Percentiles rank a stretch among this genome's conserved stretches.
These are phyloP conservation scores for Phoenix roebelenii DNA, from an alignment of 176 grass and related monocot species.

Conservation along the genomic window DNA sequence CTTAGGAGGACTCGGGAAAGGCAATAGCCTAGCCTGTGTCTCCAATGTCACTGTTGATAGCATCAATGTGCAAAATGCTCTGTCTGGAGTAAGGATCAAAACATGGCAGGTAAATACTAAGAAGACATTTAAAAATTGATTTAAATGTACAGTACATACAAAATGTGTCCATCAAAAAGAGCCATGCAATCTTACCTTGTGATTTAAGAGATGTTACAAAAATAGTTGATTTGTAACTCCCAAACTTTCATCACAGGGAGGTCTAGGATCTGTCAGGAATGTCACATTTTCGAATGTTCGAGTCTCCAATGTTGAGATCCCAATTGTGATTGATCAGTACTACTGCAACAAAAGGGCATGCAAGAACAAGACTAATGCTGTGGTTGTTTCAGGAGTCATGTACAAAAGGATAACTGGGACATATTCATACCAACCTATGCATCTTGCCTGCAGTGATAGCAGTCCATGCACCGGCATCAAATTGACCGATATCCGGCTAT, in stretches of 20 bases:
- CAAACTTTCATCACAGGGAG: slow-evolving; percentile 34
- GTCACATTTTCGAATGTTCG: slow-evolving; percentile 54
- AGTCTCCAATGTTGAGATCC: slow-evolving; percentile 46
- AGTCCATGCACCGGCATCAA: slow-evolving; percentile 44
- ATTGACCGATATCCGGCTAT: slow-evolving; percentile 35
- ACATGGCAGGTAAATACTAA: slow-evolving; percentile 51
- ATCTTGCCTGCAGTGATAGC: slow-evolving; percentile 64
- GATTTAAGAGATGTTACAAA: too few relatives aligned
- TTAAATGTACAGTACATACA: too few relatives aligned
- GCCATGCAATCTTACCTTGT: too few relatives aligned
- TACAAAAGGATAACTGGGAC: slow-evolving; percentile 47
- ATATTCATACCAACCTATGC: slow-evolving; percentile 45
- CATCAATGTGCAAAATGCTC: slow-evolving; percentile 48
- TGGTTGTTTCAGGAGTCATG: slow-evolving; percentile 37
- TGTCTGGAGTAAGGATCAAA: slow-evolving; percentile 75
- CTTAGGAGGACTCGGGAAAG: slow-evolving; percentile 59
- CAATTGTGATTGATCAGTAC: slow-evolving; percentile 72
- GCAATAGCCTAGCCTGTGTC: slow-evolving; percentile 51
- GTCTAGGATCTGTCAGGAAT: slow-evolving; percentile 59
- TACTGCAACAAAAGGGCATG: slow-evolving; percentile 60
- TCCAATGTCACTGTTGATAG: slow-evolving; percentile 50
- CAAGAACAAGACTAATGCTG: slow-evolving; percentile 44
- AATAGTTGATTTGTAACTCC: neutral
- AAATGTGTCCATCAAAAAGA: too few relatives aligned
- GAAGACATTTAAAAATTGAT: neutral